Evolutionary conservation across 2,329 filamentous ascomycete genomes (phyloP).

Genomic region (Lasiodiplodia hormozganensis): DNA sequence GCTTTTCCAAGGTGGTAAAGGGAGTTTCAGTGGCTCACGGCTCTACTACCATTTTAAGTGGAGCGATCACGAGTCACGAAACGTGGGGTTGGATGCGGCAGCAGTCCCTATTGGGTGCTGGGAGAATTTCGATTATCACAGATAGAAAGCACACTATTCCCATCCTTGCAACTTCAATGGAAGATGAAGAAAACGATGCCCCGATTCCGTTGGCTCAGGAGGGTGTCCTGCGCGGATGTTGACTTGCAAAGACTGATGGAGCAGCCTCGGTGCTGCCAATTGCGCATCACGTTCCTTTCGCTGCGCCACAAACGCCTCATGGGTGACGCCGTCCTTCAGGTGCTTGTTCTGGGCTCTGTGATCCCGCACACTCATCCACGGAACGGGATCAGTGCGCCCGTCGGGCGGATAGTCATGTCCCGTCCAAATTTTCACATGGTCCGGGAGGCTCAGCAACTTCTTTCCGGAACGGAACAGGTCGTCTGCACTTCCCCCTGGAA

Average conservation of each 20-base stretch:
- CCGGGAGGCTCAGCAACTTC: conserved; percentile 40
- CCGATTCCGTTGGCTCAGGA: conserved; percentile 33
- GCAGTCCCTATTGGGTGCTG: too few relatives aligned
- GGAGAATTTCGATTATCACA: too few relatives aligned
- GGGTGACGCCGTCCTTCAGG: conserved; percentile 35
- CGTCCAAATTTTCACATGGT: conserved; percentile 41
- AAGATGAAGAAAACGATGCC: conserved; percentile 58
- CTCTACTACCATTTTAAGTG: too few relatives aligned
- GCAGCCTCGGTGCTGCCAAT: conserved; percentile 42
- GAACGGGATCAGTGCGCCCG: conserved; percentile 34
- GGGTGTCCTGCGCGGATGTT: conserved; percentile 49
- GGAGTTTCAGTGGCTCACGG: too few relatives aligned
- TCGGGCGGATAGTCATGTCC: conserved; percentile 46
- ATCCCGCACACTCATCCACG: conserved; percentile 45
- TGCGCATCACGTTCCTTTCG: conserved; percentile 41
- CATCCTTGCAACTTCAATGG: conserved; percentile 44
- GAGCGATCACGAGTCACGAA: too few relatives aligned
- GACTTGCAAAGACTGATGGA: conserved; percentile 49
- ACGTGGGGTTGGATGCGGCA: too few relatives aligned
- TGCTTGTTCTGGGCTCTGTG: conserved; percentile 47
- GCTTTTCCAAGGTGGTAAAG: too few relatives aligned
- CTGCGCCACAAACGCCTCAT: conserved; percentile 44
- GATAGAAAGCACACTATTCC: conserved; percentile 17
- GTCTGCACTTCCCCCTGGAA: conserved; percentile 37
- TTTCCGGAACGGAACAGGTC: conserved; percentile 39